Evolutionary conservation across 2,329 filamentous ascomycete genomes (phyloP).

Genomic region (Botrytis sinoallii): DNA sequence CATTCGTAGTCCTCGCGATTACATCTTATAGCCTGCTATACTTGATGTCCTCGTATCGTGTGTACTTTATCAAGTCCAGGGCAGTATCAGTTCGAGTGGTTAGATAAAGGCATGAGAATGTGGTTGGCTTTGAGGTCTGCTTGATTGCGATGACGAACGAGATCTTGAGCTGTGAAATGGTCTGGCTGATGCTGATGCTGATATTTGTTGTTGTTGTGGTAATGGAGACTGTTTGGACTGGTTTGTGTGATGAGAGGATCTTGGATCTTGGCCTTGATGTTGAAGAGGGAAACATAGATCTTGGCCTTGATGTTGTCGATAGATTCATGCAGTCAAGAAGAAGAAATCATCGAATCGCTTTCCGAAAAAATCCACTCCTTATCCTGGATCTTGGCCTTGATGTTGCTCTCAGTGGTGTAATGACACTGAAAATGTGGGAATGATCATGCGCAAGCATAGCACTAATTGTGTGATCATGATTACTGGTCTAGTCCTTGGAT

Average conservation of each 20-base stretch:
- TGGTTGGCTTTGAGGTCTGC: too few relatives aligned
- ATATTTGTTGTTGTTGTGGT: too few relatives aligned
- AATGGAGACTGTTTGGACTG: too few relatives aligned
- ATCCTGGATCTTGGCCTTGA: neutral
- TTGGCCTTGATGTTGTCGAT: neutral
- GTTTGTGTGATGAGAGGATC: too few relatives aligned
- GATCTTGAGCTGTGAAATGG: fast-evolving
- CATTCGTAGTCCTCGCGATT: too few relatives aligned
- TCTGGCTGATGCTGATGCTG: too few relatives aligned
- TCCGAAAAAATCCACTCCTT: neutral
- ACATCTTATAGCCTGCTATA: too few relatives aligned
- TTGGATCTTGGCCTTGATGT: neutral
- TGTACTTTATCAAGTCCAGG: neutral
- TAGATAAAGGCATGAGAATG: neutral
- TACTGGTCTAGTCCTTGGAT: neutral
- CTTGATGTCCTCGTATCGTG: neutral
- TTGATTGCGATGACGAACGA: too few relatives aligned
- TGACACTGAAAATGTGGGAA: neutral
- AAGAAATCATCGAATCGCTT: neutral
- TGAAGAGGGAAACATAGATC: neutral
- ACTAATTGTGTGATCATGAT: neutral
- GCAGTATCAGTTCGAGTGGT: neutral
- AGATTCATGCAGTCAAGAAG: neutral
- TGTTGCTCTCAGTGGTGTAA: neutral
- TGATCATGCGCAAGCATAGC: neutral